These are phyloP conservation scores for Podaxis sp. DNA, from an alignment of 768 basidiomycete species.

Conservation along the genomic window DNA sequence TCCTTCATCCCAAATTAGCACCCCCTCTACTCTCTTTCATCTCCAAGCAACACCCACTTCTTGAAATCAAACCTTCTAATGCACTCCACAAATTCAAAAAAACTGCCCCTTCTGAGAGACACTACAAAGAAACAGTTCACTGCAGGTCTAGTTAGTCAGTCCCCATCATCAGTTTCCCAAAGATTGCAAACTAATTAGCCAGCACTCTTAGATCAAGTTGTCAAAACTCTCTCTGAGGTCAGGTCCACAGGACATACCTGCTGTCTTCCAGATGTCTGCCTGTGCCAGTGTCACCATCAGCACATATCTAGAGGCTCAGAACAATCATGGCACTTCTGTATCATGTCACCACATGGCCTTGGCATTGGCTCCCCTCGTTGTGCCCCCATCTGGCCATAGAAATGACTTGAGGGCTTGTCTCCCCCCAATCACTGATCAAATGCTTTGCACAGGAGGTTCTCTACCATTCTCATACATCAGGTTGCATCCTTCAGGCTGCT, in stretches of 20 bases:
- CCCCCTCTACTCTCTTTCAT: conserved; percentile 55
- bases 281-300: conserved; percentile 12
- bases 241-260: conserved; percentile 77
- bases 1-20: conserved; percentile 49
- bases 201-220: conserved; percentile 63
- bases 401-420: conserved; percentile 35
- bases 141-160: conserved; percentile 69
- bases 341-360: conserved; percentile 17
- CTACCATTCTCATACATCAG: conserved; percentile 81
- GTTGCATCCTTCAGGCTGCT: conserved; percentile 81
- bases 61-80: conserved; percentile 38
- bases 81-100: conserved; percentile 16
- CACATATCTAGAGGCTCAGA: background rate
- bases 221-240: conserved; percentile 74
- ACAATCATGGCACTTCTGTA: too few species aligned
- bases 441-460: conserved; percentile 88
- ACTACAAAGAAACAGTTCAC: conserved; percentile 64
- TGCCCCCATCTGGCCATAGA: conserved; percentile 16
- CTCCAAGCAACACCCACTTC: conserved; percentile 34
- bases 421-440: conserved; percentile 68
- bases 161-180: background rate
- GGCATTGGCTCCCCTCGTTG: conserved; percentile 9
- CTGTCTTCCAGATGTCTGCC: conserved; percentile 34
- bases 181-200: conserved; percentile 10
- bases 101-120: conserved; percentile 14